phyloP scores from a whole-genome alignment of 805 yeast species.

The Wickerhamomyces canadensis region DNA sequence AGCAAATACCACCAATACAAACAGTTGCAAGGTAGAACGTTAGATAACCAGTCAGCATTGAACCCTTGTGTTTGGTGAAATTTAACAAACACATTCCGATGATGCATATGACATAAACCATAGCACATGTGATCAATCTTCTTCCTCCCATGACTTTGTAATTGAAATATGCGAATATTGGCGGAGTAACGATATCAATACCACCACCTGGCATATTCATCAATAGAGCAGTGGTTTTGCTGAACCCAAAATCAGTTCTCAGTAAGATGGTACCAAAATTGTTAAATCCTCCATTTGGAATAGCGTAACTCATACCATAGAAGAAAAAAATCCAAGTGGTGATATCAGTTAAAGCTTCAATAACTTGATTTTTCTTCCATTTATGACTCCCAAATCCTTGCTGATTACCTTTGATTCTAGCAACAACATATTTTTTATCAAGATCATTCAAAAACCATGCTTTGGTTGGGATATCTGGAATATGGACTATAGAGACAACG shows the following conservation, averaged over 20 bases:
- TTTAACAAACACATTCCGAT: constrained; percentile 25
- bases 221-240: constrained; percentile 26
- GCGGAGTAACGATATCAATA: constrained; percentile 24
- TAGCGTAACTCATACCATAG: constrained; percentile 25
- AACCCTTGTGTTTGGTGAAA: constrained; percentile 19
- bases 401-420: constrained; percentile 36
- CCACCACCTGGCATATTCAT: constrained; percentile 32
- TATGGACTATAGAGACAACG: constrained; percentile 30
- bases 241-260: constrained; percentile 17
- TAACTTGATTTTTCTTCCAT: constrained; percentile 40
- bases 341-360: constrained; percentile 36
- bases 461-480: constrained; percentile 41
- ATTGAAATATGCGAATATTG: constrained; percentile 22
- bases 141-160: constrained; percentile 7
- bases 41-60: constrained; percentile 17
- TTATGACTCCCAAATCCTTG: constrained; percentile 42
- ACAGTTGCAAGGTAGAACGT: constrained; percentile 1
- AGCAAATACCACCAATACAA: constrained; percentile 3
- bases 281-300: constrained; percentile 42
- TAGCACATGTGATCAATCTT: constrained; percentile 14
- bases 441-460: constrained; percentile 34
- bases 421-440: constrained; percentile 36
- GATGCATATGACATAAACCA: constrained; percentile 14
- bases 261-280: constrained; percentile 35
- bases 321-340: constrained; percentile 34